A percentile compares a stretch with the other conserved stretches of the same genome.
Evolutionary conservation across 2,329 filamentous ascomycete genomes (phyloP).

Genomic region (Tolypocladium paradoxum): DNA sequence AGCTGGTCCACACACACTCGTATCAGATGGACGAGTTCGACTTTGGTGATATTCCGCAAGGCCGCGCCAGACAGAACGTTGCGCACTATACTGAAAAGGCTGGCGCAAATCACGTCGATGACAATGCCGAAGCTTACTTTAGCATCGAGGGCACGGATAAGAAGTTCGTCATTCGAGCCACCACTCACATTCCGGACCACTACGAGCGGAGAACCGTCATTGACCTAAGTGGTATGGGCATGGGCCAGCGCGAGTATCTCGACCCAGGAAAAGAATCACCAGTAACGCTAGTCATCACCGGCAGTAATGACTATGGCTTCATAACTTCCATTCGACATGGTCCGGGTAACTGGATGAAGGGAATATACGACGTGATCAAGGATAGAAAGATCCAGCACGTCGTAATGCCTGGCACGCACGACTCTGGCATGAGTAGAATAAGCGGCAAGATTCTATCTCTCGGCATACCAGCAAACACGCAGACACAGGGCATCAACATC

Average conservation of each 20-base stretch:
- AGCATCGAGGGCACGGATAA: slow-evolving; percentile 17
- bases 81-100: slow-evolving; percentile 11
- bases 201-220: slow-evolving; percentile 16
- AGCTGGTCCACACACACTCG: slow-evolving; percentile 12
- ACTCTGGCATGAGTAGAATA: slow-evolving; percentile 36
- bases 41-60: slow-evolving; percentile 21
- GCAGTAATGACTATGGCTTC: slow-evolving; percentile 14
- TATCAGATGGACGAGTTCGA: slow-evolving; percentile 21
- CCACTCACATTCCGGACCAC: slow-evolving; percentile 16
- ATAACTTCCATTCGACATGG: slow-evolving; percentile 17
- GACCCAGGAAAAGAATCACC: slow-evolving; percentile 17
- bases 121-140: slow-evolving; percentile 22
- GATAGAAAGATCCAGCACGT: slow-evolving; percentile 31
- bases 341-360: slow-evolving; percentile 20
- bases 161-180: slow-evolving; percentile 17
- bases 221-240: slow-evolving; percentile 18
- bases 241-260: slow-evolving; percentile 21
- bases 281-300: slow-evolving; percentile 23
- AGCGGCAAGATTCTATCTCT: slow-evolving; percentile 21
- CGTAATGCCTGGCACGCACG: slow-evolving; percentile 36
- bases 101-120: slow-evolving; percentile 8
- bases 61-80: slow-evolving; percentile 18
- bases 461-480: slow-evolving; percentile 28
- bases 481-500: slow-evolving; percentile 33
- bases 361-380: slow-evolving; percentile 19